These are phyloP conservation scores for Artemisia argyi DNA, from an alignment of 129 eudicot genomes.

Conservation along the genomic window DNA sequence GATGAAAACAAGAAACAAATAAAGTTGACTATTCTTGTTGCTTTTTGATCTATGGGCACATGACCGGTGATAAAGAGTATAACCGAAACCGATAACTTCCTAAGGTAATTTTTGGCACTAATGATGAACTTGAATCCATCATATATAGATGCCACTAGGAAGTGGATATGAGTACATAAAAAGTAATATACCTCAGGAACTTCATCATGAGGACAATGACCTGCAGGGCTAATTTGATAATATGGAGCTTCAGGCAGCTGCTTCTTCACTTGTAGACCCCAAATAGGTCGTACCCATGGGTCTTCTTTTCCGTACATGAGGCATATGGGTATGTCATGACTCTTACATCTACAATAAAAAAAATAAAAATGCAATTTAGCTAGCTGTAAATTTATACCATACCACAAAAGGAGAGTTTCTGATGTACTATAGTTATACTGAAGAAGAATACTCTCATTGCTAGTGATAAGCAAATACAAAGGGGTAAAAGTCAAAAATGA, in stretches of 20 bases:
- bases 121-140: not conserved
- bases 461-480: too few species aligned
- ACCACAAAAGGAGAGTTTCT: not conserved
- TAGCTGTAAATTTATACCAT: not conserved
- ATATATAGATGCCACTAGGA: not conserved
- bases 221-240: slow-evolving; percentile 94
- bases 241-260: slow-evolving; percentile 91
- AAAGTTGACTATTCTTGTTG: not conserved
- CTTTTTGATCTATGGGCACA: too few species aligned
- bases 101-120: not conserved
- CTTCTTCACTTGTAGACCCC: slow-evolving; percentile 85
- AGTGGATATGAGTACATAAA: not conserved
- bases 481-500: too few species aligned
- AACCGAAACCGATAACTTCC: too few species aligned
- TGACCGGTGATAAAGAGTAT: too few species aligned
- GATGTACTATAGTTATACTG: not conserved
- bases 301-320: slow-evolving; percentile 97
- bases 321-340: slow-evolving; percentile 64
- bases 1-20: not conserved
- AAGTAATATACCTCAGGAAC: slow-evolving; percentile 80
- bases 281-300: slow-evolving; percentile 94
- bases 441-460: too few species aligned
- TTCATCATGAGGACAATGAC: slow-evolving; percentile 99
- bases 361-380: not conserved
- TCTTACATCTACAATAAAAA: slow-evolving; percentile 53